Conservation (phyloP, 345 rosid genomes). For the Citrus sp. region DNA sequence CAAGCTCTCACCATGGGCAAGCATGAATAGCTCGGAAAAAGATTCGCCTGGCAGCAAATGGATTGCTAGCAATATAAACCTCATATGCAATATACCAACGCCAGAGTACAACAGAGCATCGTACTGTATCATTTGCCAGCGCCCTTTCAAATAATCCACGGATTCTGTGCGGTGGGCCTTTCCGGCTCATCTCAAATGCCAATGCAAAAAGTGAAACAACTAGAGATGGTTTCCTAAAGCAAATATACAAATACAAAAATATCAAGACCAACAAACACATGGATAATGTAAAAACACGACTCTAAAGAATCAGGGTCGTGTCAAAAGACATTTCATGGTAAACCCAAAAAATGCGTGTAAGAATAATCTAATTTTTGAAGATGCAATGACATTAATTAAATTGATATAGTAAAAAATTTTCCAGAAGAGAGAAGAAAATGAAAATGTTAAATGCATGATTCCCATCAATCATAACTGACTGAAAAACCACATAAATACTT, state of each 20-base stretch:
- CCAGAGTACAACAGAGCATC: conserved; percentile 73
- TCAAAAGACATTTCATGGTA: background rate
- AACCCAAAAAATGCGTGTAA: background rate
- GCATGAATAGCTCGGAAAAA: conserved; percentile 94
- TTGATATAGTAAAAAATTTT: background rate
- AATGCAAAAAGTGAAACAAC: conserved; percentile 74
- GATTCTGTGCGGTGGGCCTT: conserved; percentile 67
- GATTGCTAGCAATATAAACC: conserved; percentile 51
- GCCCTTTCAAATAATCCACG: conserved; percentile 91
- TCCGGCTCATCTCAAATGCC: conserved; percentile 71
- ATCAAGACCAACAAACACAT: background rate
- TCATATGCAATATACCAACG: conserved; percentile 86
- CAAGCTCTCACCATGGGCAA: conserved; percentile 73
- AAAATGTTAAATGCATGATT: background rate
- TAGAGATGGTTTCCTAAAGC: conserved; percentile 64
- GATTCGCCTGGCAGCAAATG: conserved; percentile 62
- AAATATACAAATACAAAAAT: conserved; percentile 12
- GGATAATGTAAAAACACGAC: background rate
- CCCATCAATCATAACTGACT: background rate
- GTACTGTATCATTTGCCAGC: conserved; percentile 52
- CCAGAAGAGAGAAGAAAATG: background rate
- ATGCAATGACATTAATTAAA: background rate
- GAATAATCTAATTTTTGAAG: background rate
- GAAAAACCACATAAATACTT: background rate
- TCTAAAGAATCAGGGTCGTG: background rate